These are phyloP conservation scores for Linum lewisii DNA, from an alignment of 345 rosid genomes.

Conservation along the genomic window DNA sequence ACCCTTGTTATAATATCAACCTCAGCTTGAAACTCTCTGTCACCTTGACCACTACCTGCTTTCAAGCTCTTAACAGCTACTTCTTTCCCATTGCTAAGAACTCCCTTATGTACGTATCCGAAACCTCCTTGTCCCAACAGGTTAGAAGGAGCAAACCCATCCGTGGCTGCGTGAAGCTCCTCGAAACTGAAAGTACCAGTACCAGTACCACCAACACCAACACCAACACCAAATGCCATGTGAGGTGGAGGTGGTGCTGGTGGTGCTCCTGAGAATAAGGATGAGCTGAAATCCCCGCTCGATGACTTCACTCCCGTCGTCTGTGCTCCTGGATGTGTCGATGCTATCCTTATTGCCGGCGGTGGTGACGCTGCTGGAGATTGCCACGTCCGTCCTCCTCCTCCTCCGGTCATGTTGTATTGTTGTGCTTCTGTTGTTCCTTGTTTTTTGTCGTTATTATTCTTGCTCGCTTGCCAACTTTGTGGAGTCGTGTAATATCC, in stretches of 20 bases:
- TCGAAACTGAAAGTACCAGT: conserved; percentile 48
- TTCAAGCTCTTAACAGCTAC: conserved; percentile 79
- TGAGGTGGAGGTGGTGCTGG: conserved; percentile 42
- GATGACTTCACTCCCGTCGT: background rate
- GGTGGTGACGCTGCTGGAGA: conserved; percentile 22
- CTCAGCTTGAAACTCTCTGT: conserved; percentile 74
- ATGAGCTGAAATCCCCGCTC: conserved; percentile 39
- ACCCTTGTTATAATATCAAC: conserved; percentile 90
- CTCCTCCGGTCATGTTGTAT: conserved; percentile 11
- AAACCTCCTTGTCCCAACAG: conserved; percentile 84
- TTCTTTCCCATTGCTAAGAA: conserved; percentile 66
- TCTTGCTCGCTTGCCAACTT: conserved; percentile 6
- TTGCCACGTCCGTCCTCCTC: conserved; percentile 19
- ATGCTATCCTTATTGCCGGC: conserved; percentile 13
- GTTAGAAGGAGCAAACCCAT: conserved; percentile 48
- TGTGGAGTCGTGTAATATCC: conserved; percentile 21
- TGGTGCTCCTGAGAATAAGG: conserved; percentile 53
- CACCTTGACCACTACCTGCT: conserved; percentile 72
- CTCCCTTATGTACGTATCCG: conserved; percentile 77
- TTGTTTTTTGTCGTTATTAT: conserved; percentile 17
- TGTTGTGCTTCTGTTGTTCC: conserved; percentile 26
- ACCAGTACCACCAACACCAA: too few relatives aligned
- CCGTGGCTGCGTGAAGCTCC: conserved; percentile 61
- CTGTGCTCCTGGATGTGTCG: too few relatives aligned
- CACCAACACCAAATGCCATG: too few relatives aligned